Evolutionary conservation across 345 rosid species (phyloP).

Genomic region (Gossypium sturtianum): DNA sequence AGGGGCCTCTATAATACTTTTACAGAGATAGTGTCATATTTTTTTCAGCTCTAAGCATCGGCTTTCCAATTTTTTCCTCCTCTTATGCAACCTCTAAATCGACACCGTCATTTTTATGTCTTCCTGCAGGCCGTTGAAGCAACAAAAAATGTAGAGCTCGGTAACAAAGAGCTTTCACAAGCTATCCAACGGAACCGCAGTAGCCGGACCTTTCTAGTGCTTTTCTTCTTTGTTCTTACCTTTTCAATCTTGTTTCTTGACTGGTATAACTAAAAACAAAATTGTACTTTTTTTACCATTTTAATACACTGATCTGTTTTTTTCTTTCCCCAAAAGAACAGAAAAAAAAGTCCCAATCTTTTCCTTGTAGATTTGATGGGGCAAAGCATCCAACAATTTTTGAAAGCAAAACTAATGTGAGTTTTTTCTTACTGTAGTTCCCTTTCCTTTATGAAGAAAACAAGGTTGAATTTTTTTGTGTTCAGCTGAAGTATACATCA

Average conservation of each 20-base stretch:
- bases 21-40: no score
- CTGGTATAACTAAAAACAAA: conserved; percentile 56
- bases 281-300: background rate
- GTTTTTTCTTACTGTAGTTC: background rate
- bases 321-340: background rate
- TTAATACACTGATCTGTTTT: background rate
- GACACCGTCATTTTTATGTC: background rate
- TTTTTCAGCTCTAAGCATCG: background rate
- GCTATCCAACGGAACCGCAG: conserved; percentile 76
- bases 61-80: background rate
- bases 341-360: background rate
- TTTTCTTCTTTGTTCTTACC: conserved; percentile 75
- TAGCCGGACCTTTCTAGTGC: conserved; percentile 85
- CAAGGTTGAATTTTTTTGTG: background rate
- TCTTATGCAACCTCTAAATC: background rate
- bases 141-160: conserved; percentile 77
- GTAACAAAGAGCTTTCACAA: conserved; percentile 79
- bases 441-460: background rate
- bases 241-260: conserved; percentile 88
- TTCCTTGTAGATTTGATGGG: conserved; percentile 2
- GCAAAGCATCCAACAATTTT: background rate
- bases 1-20: no score
- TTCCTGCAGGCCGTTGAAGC: conserved; percentile 77
- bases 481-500: background rate
- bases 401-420: background rate